phyloP scores from a whole-genome alignment of 768 basidiomycete genomes.

The Lentinula guzmanii region DNA sequence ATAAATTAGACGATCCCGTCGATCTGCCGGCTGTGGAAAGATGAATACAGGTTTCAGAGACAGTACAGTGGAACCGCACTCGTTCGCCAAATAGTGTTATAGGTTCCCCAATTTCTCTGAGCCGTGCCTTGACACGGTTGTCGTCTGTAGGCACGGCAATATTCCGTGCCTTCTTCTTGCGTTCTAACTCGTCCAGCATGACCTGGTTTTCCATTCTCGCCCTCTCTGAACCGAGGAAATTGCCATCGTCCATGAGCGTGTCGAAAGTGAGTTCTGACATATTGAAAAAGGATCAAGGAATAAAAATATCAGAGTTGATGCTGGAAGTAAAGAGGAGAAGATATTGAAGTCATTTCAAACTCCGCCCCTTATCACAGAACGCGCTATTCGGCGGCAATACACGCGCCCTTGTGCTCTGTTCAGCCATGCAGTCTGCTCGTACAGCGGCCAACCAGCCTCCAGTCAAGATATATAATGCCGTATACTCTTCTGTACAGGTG shows the following conservation, averaged over 20 bases:
- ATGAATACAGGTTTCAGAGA: constrained; percentile 1
- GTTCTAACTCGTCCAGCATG: constrained; percentile 92
- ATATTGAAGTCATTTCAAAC: neutral
- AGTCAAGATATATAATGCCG: constrained; percentile 90
- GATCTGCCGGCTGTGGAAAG: constrained; percentile 76
- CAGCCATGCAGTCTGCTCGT: constrained; percentile 4
- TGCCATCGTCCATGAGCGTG: constrained; percentile 72
- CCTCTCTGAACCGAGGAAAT: constrained; percentile 67
- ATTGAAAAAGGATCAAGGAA: constrained; percentile 9
- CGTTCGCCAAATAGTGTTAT: constrained; percentile 98
- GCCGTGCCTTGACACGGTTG: constrained; percentile 79
- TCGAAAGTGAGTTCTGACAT: constrained; percentile 79
- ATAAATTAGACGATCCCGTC: constrained; percentile 92
- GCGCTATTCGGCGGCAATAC: neutral
- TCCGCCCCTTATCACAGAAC: neutral
- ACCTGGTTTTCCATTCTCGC: constrained; percentile 79
- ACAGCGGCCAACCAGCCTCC: constrained; percentile 37
- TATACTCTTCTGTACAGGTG: constrained; percentile 86
- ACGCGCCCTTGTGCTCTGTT: neutral
- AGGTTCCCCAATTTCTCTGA: constrained; percentile 93
- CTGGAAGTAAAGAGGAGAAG: neutral
- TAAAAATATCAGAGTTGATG: neutral
- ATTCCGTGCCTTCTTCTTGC: constrained; percentile 90
- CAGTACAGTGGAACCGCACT: constrained; percentile 39
- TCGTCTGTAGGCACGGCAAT: constrained; percentile 98